Evolutionary conservation across 2,329 filamentous ascomycete species (phyloP).

Genomic region (Calonectria naviculata): DNA sequence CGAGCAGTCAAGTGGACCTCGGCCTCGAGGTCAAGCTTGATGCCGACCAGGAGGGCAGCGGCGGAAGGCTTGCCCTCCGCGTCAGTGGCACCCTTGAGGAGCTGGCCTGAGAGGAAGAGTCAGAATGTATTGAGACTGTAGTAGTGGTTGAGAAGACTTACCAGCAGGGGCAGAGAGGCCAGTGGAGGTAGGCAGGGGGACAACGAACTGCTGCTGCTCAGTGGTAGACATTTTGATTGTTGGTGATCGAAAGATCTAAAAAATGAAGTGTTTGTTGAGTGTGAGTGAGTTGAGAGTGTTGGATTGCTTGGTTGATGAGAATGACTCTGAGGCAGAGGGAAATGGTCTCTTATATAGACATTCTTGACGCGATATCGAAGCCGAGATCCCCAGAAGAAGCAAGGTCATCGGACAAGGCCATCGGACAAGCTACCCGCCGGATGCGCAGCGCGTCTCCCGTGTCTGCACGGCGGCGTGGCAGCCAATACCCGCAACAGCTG

Average conservation of each 20-base stretch:
- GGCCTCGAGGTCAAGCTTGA: background rate
- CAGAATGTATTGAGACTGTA: background rate
- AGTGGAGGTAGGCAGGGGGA: background rate
- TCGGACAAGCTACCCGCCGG: too few relatives aligned
- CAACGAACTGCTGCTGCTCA: background rate
- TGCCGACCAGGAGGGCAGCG: background rate
- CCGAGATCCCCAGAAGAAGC: background rate
- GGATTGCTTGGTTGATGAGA: background rate
- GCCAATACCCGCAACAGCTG: background rate
- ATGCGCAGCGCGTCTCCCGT: background rate
- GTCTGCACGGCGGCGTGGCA: background rate
- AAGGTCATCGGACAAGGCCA: background rate
- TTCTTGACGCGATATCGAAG: background rate
- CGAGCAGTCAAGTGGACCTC: slow-evolving; percentile 2
- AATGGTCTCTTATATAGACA: background rate
- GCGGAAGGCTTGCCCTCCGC: background rate
- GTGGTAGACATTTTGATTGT: background rate
- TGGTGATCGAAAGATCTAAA: background rate
- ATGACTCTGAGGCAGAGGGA: background rate
- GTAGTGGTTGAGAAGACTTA: background rate
- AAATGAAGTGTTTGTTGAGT: background rate
- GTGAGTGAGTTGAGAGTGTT: background rate
- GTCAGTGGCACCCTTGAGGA: background rate
- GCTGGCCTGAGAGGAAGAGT: background rate
- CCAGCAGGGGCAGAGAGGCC: background rate